A percentile compares a stretch with the other conserved stretches of the same genome.
These are phyloP conservation scores for Eimeria falciformis DNA, from an alignment of 169 alveolate species.

Conservation along the genomic window DNA sequence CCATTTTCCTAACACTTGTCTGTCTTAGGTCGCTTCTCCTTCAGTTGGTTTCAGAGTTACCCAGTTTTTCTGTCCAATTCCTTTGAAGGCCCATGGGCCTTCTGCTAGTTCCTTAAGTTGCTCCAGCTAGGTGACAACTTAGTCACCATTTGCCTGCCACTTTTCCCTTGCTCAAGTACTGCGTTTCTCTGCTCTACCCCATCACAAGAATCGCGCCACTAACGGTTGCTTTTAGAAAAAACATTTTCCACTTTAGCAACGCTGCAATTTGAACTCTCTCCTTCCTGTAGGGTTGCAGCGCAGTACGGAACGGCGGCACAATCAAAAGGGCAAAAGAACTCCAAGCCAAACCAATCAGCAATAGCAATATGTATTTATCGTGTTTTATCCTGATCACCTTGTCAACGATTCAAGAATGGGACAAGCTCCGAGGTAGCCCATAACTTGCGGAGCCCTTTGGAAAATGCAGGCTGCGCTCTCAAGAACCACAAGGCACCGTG, in stretches of 20 bases:
- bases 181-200: too few relatives aligned
- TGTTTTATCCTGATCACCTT: neutral
- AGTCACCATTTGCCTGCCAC: too few relatives aligned
- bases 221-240: conserved; percentile 56
- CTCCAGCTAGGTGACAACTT: too few relatives aligned
- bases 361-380: neutral
- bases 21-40: too few relatives aligned
- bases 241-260: conserved; percentile 59
- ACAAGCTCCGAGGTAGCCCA: conserved; percentile 35
- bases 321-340: neutral
- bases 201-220: too few relatives aligned
- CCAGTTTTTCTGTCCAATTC: too few relatives aligned
- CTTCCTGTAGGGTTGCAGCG: conserved; percentile 1
- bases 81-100: too few relatives aligned
- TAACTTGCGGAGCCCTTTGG: conserved; percentile 60
- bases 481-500: neutral
- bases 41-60: too few relatives aligned
- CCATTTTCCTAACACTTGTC: too few relatives aligned
- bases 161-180: too few relatives aligned
- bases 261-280: conserved; percentile 53
- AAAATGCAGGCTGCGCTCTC: conserved; percentile 37
- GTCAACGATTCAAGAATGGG: conserved; percentile 70
- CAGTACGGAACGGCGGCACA: too few relatives aligned
- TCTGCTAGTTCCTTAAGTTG: too few relatives aligned
- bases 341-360: neutral